Evolutionary conservation across 371 early-diverging fungal genomes (phyloP), one percentile per base, ranked within the genome.

Genomic region (Aphelidium insulamus): DNA sequence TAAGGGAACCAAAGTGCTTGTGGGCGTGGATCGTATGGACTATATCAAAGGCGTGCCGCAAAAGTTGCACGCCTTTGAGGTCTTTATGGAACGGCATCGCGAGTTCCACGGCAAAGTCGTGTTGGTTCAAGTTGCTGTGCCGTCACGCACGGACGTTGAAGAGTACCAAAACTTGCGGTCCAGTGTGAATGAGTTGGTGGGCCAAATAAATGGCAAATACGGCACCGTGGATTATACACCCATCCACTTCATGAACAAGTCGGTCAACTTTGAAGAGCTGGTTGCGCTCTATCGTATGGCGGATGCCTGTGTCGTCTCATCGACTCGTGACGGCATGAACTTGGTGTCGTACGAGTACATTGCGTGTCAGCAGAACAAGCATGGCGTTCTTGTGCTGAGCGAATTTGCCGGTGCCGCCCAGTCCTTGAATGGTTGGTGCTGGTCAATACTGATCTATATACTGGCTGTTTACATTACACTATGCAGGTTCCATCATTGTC

Each of bases 31-130:
- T 48, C 73, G 98, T 32, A 64, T 97, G 30, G 99, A 99, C 55
- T 98, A 97, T 50, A 98, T 98, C 59, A 99, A 99, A 58, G 99
- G 99, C 31, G 97, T 99, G 16, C 98, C 98, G 8, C 95, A 98
- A 46, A 91, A 95, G 56, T 56, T 99, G 40, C 77, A 82, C 45
- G 99, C 92, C 4, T 72, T 91, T 34, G 91, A 97, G 48, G 68
- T 78, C 21, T 91, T 98, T 42, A 54, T 99, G 29, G 57, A 66
- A 23, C 59, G 73, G 33, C 71, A 95, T 46, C 90, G 88, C 1
- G 90, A 97, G 48, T 88, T 80, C 68, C 65, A 75, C 17, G 91
- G 85, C 16, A 85, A 86, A 41, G 79, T 79, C 2, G 92, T 91
- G 1, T 61, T 99, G 32, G 76, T 95, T 12, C 99, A 99, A 48